These are phyloP conservation scores for Lyophyllum atratum DNA, from an alignment of 768 basidiomycete genomes.

Conservation along the genomic window DNA sequence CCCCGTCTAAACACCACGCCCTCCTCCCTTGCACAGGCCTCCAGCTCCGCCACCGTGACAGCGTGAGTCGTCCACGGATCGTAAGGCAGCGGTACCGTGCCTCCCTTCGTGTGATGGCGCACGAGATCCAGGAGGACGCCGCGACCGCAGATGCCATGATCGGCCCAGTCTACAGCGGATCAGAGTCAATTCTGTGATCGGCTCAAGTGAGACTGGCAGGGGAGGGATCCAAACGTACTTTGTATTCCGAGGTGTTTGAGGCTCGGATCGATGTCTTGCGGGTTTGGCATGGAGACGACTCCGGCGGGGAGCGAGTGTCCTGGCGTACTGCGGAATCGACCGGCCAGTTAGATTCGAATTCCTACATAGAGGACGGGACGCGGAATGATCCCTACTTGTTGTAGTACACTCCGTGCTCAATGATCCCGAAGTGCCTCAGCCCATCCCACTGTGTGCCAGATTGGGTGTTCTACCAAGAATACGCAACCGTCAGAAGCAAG, in stretches of 20 bases:
- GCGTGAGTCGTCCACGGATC: slow-evolving; percentile 62
- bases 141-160: slow-evolving; percentile 69
- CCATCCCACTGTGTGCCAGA: slow-evolving; percentile 76
- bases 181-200: slow-evolving; percentile 4
- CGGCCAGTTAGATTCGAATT: neutral
- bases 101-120: slow-evolving; percentile 44
- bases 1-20: slow-evolving; percentile 59
- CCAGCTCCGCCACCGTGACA: slow-evolving; percentile 54
- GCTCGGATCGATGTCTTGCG: slow-evolving; percentile 46
- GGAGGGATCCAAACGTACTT: slow-evolving; percentile 43
- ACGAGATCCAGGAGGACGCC: slow-evolving; percentile 70
- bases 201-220: neutral
- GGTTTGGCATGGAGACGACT: slow-evolving; percentile 47
- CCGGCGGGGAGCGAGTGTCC: slow-evolving; percentile 45
- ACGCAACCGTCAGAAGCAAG: neutral
- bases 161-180: slow-evolving; percentile 58
- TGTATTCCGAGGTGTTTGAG: slow-evolving; percentile 63
- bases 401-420: slow-evolving; percentile 49
- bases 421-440: slow-evolving; percentile 56
- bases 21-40: slow-evolving; percentile 59
- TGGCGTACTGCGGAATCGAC: slow-evolving; percentile 38
- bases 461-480: slow-evolving; percentile 57
- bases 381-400: neutral
- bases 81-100: slow-evolving; percentile 46
- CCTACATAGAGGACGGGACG: neutral